Evolutionary conservation across 306 rosid species (phyloP).

Genomic region (Senna tora): DNA sequence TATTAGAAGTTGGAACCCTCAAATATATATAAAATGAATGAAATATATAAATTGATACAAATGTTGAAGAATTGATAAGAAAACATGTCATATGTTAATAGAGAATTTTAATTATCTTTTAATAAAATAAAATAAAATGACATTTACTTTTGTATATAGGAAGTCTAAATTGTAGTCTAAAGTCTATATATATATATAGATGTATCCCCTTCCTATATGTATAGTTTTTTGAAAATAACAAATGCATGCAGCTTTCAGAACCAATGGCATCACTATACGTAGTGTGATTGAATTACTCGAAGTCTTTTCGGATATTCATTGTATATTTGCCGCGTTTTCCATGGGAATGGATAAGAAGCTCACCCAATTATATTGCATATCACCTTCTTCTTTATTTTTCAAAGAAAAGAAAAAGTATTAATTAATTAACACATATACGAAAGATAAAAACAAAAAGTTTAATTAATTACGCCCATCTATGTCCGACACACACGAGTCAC

Average conservation of each 20-base stretch:
- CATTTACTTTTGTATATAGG: no score
- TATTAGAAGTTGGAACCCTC: no score
- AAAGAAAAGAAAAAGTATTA: neutral
- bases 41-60: no score
- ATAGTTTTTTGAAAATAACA: neutral
- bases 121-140: no score
- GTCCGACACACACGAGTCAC: neutral
- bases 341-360: conserved; percentile 36
- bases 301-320: conserved; percentile 22
- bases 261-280: no score
- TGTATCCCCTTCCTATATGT: no score
- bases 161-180: no score
- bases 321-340: conserved; percentile 30
- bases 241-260: neutral
- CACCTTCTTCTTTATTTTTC: neutral
- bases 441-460: neutral
- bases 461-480: neutral
- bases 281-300: neutral
- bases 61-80: no score
- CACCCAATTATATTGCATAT: neutral
- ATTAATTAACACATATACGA: neutral
- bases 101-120: no score
- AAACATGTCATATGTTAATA: no score
- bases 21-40: no score
- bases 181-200: no score